Base-by-base conservation (phyloP, 139 green algal species). In the Volvox africanus region DNA sequence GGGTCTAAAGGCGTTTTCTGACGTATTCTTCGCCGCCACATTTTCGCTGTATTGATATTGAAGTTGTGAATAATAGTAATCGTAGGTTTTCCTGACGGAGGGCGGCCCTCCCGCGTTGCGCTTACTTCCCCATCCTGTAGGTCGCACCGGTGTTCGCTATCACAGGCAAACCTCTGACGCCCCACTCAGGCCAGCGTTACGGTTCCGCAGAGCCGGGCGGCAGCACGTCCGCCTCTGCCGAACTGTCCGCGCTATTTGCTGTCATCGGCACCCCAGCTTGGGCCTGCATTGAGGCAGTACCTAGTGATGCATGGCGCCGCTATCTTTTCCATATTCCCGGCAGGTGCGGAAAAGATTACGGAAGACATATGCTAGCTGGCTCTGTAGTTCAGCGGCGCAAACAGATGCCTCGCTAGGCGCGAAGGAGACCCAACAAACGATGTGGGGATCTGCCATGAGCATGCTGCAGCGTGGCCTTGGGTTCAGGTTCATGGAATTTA, bases 241-340 rank as follows among this genome's bases (percentile, higher is more conserved):
- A 99, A 95, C 94, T 99, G 90, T 81, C 94, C 21, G 95, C 96
- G 21, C 94, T 99, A 35, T 99, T 99, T 89, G 90, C 96, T 11
- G 97, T 99, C 24, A 96, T 99, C 17, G 97, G 97, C 80, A 99
- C 96, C 22, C 97, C 97, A 21, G 79, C 92, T 26, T 99, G 97
- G 97, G 87, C 88, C 9, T 96, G 97, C 87, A 96, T 98, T n/a
- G 96, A 97, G 35, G 89, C 24, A 0, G 95, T 99, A 24, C 89
- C 0, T 26, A 94, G 79, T 61, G 67, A 89, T 1, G 81, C 80
- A 20, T 99, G 97, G 97, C 93, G 95, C 18, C 82, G 90, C 26
- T 99, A 98, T 94, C 96, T 99, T 92, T 82, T 82, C 33, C 82
- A 86, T 35, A 85, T 97, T 16, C 93, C 93, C 2, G 92, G 92